Evolutionary conservation across 2,329 filamentous ascomycete genomes (phyloP).

Genomic region (Microsporum canis): DNA sequence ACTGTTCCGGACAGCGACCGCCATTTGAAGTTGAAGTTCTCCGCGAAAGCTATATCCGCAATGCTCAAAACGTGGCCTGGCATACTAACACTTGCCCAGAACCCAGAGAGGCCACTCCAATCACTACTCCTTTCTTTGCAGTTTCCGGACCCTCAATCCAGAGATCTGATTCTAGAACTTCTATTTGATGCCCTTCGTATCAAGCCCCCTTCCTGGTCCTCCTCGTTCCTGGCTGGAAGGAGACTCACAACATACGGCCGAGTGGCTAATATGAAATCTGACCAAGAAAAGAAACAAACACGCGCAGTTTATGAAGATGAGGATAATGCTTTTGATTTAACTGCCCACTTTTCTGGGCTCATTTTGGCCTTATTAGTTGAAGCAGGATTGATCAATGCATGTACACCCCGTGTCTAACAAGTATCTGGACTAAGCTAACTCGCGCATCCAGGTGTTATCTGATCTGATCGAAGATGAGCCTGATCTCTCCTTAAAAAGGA

Average conservation of each 20-base stretch:
- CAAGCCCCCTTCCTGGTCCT: conserved; percentile 88
- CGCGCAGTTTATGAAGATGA: conserved; percentile 53
- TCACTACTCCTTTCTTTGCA: conserved; percentile 63
- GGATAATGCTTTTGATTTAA: conserved; percentile 56
- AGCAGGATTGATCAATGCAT: conserved; percentile 55
- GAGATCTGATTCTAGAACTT: conserved; percentile 76
- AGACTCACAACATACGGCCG: conserved; percentile 93
- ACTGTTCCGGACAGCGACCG: conserved; percentile 47
- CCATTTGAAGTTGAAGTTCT: conserved; percentile 64
- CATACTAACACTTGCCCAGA: conserved; percentile 76
- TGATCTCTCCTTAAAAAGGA: conserved; percentile 56
- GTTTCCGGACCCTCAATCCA: conserved; percentile 44
- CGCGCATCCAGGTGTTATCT: conserved; percentile 33
- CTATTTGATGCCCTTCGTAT: conserved; percentile 77
- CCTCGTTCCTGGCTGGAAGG: conserved; percentile 84
- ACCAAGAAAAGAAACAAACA: conserved; percentile 43
- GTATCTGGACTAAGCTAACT: conserved; percentile 14
- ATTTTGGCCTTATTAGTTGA: conserved; percentile 76
- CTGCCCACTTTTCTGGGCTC: conserved; percentile 88
- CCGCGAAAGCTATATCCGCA: conserved; percentile 82
- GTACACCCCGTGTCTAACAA: neutral
- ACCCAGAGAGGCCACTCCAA: conserved; percentile 70
- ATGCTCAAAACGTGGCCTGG: conserved; percentile 91
- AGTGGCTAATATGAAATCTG: conserved; percentile 61
- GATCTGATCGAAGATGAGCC: conserved; percentile 40